phyloP scores from a whole-genome alignment of 208 protist genomes.

The Leishmania aethiopica region DNA sequence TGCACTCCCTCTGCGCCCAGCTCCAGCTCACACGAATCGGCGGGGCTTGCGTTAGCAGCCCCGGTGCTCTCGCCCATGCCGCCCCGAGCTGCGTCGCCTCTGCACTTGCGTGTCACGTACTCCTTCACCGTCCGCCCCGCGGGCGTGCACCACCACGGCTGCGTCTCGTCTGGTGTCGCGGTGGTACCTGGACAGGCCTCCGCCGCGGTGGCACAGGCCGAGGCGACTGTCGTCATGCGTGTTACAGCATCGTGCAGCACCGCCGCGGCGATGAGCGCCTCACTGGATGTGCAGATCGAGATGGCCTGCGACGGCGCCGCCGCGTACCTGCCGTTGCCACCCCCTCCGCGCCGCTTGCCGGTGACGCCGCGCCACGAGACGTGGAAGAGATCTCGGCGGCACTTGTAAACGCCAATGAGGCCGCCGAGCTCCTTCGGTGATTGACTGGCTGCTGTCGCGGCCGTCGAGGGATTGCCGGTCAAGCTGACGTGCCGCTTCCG shows the following conservation, averaged over 20 bases:
- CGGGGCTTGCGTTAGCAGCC: background rate
- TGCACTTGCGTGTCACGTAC: conserved; percentile 20
- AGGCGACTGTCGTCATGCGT: conserved; percentile 23
- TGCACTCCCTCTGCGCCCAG: conserved; percentile 6
- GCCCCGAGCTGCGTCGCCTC: background rate
- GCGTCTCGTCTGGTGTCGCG: background rate
- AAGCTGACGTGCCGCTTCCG: background rate
- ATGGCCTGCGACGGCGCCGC: conserved; percentile 12
- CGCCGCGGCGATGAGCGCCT: conserved; percentile 54
- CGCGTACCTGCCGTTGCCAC: background rate
- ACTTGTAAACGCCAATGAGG: conserved; percentile 18
- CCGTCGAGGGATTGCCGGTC: background rate
- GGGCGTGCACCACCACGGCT: background rate
- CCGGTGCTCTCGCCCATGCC: background rate
- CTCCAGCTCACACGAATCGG: conserved; percentile 4
- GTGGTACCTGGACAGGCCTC: background rate
- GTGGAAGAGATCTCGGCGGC: conserved; percentile 6
- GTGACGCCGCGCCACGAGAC: background rate
- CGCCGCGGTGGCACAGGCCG: background rate
- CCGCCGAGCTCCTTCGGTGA: background rate
- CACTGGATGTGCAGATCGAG: conserved; percentile 32
- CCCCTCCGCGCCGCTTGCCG: background rate
- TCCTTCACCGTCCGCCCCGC: conserved; percentile 11
- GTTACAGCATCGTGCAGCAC: conserved; percentile 61
- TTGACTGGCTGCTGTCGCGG: background rate